phyloP scores from a whole-genome alignment of 2,329 filamentous ascomycete genomes.

The Fusarium napiforme region DNA sequence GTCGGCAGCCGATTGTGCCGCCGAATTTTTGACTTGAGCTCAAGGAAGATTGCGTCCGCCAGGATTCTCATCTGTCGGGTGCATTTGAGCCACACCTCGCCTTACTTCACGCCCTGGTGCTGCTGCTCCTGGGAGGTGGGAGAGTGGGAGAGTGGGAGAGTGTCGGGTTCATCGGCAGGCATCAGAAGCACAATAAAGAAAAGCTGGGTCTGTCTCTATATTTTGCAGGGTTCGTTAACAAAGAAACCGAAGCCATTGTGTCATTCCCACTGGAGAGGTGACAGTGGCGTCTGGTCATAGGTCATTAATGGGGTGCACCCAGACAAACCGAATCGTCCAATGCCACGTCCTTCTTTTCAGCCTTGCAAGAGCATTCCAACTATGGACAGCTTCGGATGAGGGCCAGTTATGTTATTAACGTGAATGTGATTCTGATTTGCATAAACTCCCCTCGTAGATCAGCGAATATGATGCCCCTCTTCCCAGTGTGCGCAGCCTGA shows the following conservation, averaged over 20 bases:
- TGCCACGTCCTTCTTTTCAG: conserved; percentile 40
- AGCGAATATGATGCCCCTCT: conserved; percentile 14
- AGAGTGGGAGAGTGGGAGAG: conserved; percentile 16
- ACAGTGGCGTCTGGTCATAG: conserved; percentile 42
- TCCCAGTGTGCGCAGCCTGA: not conserved
- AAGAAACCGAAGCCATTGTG: conserved; percentile 37
- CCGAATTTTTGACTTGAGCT: conserved; percentile 36
- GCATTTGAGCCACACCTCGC: conserved; percentile 35
- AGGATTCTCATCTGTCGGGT: conserved; percentile 17
- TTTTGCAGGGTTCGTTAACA: conserved; percentile 24
- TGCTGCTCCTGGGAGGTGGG: not conserved
- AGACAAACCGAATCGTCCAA: conserved; percentile 36
- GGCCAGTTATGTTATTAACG: conserved; percentile 12
- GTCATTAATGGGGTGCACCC: conserved; percentile 29
- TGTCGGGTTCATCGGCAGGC: conserved; percentile 32
- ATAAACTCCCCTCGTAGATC: conserved; percentile 12
- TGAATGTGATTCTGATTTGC: conserved; percentile 30
- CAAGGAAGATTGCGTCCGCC: conserved; percentile 31
- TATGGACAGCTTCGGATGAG: conserved; percentile 19
- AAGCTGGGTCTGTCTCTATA: conserved; percentile 25
- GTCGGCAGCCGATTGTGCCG: conserved; percentile 39
- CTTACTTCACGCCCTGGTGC: conserved; percentile 32
- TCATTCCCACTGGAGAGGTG: conserved; percentile 37
- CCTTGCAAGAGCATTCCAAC: conserved; percentile 38
- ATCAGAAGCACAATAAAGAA: conserved; percentile 27